Conservation (phyloP, 345 rosid genomes). For the Iberis pinnata region DNA sequence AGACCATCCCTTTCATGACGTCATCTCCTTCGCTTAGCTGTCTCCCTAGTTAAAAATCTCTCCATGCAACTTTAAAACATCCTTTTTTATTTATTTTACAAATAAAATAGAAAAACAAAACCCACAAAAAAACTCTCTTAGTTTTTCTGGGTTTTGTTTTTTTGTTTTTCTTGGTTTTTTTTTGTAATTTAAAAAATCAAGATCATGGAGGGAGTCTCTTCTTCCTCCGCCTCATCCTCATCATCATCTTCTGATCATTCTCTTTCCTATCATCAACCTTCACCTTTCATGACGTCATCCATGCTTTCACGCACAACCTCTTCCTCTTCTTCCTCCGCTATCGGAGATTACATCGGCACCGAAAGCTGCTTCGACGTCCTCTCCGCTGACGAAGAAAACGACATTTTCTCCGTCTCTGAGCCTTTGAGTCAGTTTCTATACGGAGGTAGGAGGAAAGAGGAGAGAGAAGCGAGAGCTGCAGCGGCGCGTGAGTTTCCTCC, state of each 20-base stretch:
- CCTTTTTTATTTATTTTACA: not conserved
- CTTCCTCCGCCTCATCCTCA: slow-evolving; percentile 18
- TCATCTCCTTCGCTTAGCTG: slow-evolving; percentile 29
- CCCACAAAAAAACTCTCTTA: slow-evolving; percentile 6
- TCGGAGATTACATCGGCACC: slow-evolving; percentile 68
- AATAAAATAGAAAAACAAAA: slow-evolving; percentile 21
- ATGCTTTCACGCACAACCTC: slow-evolving; percentile 27
- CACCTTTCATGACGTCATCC: slow-evolving; percentile 23
- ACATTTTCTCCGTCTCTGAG: not conserved
- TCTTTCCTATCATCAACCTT: slow-evolving; percentile 11
- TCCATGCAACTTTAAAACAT: slow-evolving; percentile 27
- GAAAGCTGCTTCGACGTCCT: slow-evolving; percentile 67
- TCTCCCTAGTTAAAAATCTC: slow-evolving; percentile 29
- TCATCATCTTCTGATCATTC: slow-evolving; percentile 17
- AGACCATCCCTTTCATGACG: slow-evolving; percentile 27
- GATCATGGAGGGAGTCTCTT: slow-evolving; percentile 22
- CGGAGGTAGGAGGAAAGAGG: slow-evolving; percentile 30
- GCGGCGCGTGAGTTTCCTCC: slow-evolving; percentile 62
- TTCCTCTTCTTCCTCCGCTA: slow-evolving; percentile 30
- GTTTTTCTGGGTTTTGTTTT: slow-evolving; percentile 18
- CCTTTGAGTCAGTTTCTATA: slow-evolving; percentile 8
- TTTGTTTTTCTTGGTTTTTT: not conserved
- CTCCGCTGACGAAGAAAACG: slow-evolving; percentile 22
- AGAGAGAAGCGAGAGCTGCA: slow-evolving; percentile 31
- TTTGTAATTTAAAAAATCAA: not conserved